These are phyloP conservation scores for Chrysoporthe deuterocubensis DNA, from an alignment of 2,329 filamentous ascomycete genomes.

Conservation along the genomic window DNA sequence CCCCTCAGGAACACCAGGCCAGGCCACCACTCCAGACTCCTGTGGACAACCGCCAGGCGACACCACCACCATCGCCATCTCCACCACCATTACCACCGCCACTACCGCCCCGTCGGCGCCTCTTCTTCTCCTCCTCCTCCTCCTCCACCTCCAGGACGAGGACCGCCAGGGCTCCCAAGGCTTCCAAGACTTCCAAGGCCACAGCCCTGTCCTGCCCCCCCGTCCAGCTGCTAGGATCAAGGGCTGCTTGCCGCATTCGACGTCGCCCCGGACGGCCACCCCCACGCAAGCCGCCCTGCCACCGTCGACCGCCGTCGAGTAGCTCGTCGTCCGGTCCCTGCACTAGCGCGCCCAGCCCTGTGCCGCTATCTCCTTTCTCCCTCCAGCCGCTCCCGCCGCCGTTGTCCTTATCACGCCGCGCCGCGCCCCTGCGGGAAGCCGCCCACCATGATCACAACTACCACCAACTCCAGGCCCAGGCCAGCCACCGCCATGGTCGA, in stretches of 20 bases:
- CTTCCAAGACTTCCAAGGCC: background rate
- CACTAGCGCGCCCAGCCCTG: constrained; percentile 21
- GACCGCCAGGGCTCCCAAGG: no score
- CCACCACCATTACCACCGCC: background rate
- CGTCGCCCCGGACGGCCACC: constrained; percentile 13
- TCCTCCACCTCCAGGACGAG: background rate
- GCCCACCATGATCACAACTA: constrained; percentile 28
- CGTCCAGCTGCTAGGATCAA: constrained; percentile 15
- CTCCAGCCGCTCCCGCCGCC: constrained; percentile 7
- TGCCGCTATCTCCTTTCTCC: constrained; percentile 7
- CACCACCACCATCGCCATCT: background rate
- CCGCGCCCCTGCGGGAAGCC: constrained; percentile 8
- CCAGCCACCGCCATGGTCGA: constrained; percentile 12
- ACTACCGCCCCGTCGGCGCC: background rate
- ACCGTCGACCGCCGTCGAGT: background rate
- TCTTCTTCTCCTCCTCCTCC: background rate
- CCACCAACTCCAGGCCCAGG: constrained; percentile 22
- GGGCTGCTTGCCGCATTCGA: constrained; percentile 23
- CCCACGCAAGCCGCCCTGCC: constrained; percentile 28
- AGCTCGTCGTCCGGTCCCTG: constrained; percentile 10
- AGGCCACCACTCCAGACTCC: background rate
- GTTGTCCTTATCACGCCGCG: constrained; percentile 8
- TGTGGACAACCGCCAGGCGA: constrained; percentile 3
- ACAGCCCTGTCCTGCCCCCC: background rate
- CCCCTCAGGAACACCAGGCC: background rate